Evolutionary conservation across 305 asterid genomes (phyloP).

Genomic region (Striga hermonthica): DNA sequence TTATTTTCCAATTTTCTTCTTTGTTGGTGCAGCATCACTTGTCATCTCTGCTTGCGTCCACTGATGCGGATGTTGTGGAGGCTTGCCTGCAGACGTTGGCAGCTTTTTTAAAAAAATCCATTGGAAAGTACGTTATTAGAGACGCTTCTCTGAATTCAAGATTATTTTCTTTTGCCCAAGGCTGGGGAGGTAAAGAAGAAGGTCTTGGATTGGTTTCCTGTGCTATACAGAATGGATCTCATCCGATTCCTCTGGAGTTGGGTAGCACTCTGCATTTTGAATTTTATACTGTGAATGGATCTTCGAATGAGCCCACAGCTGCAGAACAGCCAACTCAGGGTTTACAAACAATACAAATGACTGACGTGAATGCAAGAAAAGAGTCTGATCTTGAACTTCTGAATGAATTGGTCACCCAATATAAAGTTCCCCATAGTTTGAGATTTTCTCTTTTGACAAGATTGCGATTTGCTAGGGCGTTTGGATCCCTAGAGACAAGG

Average conservation of each 20-base stretch:
- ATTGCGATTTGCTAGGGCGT: slow-evolving; percentile 91
- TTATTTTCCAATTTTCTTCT: slow-evolving; percentile 20
- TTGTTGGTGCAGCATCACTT: slow-evolving; percentile 79
- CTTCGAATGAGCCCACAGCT: slow-evolving; percentile 43
- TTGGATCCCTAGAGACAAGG: slow-evolving; percentile 64
- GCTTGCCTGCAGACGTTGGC: slow-evolving; percentile 94
- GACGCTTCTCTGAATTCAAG: slow-evolving; percentile 86
- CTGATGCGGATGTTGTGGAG: slow-evolving; percentile 89
- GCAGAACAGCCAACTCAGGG: slow-evolving; percentile 51
- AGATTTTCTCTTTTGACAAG: slow-evolving; percentile 94
- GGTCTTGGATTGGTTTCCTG: slow-evolving; percentile 95
- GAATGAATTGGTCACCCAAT: slow-evolving; percentile 64
- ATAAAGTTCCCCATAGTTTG: slow-evolving; percentile 75
- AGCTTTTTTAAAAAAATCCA: slow-evolving; percentile 89
- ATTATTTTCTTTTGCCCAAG: slow-evolving; percentile 92
- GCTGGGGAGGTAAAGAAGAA: slow-evolving; percentile 99
- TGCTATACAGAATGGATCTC: slow-evolving; percentile 54
- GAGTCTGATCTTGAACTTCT: slow-evolving; percentile 89
- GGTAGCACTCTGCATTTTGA: slow-evolving; percentile 95
- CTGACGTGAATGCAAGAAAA: slow-evolving; percentile 53
- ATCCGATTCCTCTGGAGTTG: slow-evolving; percentile 59
- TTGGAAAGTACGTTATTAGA: slow-evolving; percentile 79
- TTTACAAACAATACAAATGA: slow-evolving; percentile 78
- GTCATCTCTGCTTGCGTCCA: slow-evolving; percentile 88
- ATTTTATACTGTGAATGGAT: slow-evolving; percentile 73